phyloP scores from a whole-genome alignment of 495 filamentous ascomycete genomes.

The Penicillium alfredii region DNA sequence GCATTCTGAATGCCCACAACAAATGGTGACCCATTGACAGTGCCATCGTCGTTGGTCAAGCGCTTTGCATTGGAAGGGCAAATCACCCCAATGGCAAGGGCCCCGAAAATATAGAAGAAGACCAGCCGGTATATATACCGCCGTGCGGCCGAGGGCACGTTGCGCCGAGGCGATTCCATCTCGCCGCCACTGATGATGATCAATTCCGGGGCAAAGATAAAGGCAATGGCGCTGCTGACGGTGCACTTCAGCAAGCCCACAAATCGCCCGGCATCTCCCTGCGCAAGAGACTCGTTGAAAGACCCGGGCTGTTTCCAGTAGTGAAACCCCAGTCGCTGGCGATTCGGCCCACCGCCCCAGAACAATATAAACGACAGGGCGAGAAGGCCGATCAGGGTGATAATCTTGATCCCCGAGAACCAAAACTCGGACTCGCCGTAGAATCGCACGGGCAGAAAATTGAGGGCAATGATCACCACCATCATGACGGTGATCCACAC shows the following conservation, averaged over 20 bases:
- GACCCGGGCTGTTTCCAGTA: slow-evolving; percentile 68
- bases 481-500: slow-evolving; percentile 72
- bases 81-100: slow-evolving; percentile 53
- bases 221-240: slow-evolving; percentile 48
- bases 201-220: slow-evolving; percentile 51
- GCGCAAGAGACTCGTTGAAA: slow-evolving; percentile 43
- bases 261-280: slow-evolving; percentile 35
- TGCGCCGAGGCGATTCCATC: slow-evolving; percentile 67
- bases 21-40: slow-evolving; percentile 51
- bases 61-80: slow-evolving; percentile 44
- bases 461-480: slow-evolving; percentile 56
- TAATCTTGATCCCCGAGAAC: slow-evolving; percentile 69
- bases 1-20: slow-evolving; percentile 57
- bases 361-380: slow-evolving; percentile 66
- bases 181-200: slow-evolving; percentile 58
- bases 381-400: slow-evolving; percentile 66
- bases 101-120: slow-evolving; percentile 67
- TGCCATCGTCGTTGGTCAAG: slow-evolving; percentile 47
- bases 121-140: slow-evolving; percentile 82
- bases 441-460: slow-evolving; percentile 60
- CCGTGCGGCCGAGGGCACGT: slow-evolving; percentile 70
- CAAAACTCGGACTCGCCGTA: slow-evolving; percentile 73
- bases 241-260: slow-evolving; percentile 39
- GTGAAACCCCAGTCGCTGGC: slow-evolving; percentile 62
- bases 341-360: slow-evolving; percentile 58